Base-by-base conservation (phyloP, 192 early-diverging fungal species). In the Coemansia sp. region DNA sequence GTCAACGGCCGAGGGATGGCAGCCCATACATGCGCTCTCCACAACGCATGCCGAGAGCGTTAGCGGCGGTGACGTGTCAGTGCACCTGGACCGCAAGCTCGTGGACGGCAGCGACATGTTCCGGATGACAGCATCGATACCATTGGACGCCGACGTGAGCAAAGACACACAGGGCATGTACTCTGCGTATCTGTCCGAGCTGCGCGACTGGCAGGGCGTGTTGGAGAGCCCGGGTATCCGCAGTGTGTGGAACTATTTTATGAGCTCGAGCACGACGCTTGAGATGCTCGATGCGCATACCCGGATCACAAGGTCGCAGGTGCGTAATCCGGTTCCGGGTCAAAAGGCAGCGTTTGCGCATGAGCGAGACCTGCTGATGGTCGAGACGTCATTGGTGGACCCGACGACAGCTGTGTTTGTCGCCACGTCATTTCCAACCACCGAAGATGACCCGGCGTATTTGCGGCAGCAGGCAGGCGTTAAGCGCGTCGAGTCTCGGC, bases 171-270 rank as follows among this genome's bases (percentile, higher is more conserved):
- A 76, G 64, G 79, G 79, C 4, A 59, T 58, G 29, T 72, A 72
- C 27, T 69, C 78, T 0, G 63, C 73, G 12, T 75, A 81, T 35
- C 43, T 76, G 3, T 76, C 73, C 1, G 79, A 81, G 41, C 73
- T 81, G 48, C 79, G 79, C 48, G 79, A 81, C 66, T 81, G 79
- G 79, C 79, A 81, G 60, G 73, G 73, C 2, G 69, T 75, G 15
- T 58, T 81, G 25, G 79, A 81, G 54, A 69, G 79, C 41, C 79
- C 79, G 1, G 79, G 73, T 17, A 56, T 81, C 32, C 79, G 79
- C n/a, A 62, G 59, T 27, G 37, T 58, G 53, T 81, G 79, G 79
- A 81, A 81, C 73, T 69, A 81, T 50, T 81, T 69, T 57, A 21
- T 81, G 3, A 39, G 63, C 45, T 38, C 47, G 5, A 72, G 79